Base-by-base conservation (phyloP, 495 filamentous ascomycete genomes). In the Podospora fimiseda region DNA sequence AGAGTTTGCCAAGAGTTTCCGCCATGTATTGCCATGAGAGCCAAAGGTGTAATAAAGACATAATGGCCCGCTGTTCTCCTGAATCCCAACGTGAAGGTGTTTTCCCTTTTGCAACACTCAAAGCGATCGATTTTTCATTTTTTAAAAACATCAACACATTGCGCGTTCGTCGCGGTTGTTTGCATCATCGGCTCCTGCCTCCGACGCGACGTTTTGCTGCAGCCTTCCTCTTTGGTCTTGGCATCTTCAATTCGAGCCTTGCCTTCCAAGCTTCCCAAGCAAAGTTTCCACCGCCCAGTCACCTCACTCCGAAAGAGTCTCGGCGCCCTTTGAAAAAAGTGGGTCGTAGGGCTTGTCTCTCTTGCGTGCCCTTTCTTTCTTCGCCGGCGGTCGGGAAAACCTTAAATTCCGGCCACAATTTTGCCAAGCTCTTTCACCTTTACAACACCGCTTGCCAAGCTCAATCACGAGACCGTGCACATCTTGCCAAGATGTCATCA, bases 21-120 rank as follows among this genome's bases (percentile, higher is more conserved):
- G 70, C 72, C 69, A 71, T 63, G 63, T 66, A 71, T 64, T 59
- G 70, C 69, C 66, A 72, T 58, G 51, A 68, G 70, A 53, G 59
- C 60, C 59, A 49, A 63, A 68, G 59, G 57, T 50, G 67, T 66
- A 72, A 72, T 72, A 73, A 74, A 71, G 68, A 73, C 62, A 68
- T 64, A 64, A 68, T 57, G 64, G 63, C 65, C 61, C 68, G 62
- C 66, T 61, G 68, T 65, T 70, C 51, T 57, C 40, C 50, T 49
- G 45, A 57, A 39, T 49, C 67, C 53, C 11, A 43, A 24, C 42
- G 51, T 67, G 64, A 62, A 65, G 67, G n/a, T 68, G 65, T 67
- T 68, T 63, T 59, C 59, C 52, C 58, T 57, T 65, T 9, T 48
- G 56, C 56, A 55, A 44, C 56, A 39, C 43, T 27, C 42, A n/a